Evolutionary conservation across 441 rosid species (phyloP).

Genomic region (Gossypium gossypioides): DNA sequence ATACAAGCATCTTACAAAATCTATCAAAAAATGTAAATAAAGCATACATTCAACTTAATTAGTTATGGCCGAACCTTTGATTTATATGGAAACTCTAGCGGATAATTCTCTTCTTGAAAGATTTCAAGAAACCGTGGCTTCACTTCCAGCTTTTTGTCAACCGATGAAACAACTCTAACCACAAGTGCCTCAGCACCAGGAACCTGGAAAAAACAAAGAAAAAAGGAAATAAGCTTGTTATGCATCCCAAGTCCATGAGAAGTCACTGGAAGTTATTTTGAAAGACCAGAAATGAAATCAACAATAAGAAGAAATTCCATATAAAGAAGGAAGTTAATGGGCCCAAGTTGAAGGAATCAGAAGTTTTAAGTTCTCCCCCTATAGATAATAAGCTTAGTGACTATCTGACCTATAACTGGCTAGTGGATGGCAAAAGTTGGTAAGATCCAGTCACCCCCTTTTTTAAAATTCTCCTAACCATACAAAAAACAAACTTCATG

Average conservation of each 20-base stretch:
- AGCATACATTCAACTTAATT: slow-evolving; percentile 4
- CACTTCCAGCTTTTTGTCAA: slow-evolving; percentile 96
- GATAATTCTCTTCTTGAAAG: slow-evolving; percentile 86
- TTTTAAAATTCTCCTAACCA: neutral
- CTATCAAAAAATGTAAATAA: neutral
- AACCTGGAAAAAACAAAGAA: slow-evolving; percentile 41
- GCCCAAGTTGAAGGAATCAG: neutral
- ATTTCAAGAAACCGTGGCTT: slow-evolving; percentile 89
- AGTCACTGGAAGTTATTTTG: neutral
- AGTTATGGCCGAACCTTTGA: slow-evolving; percentile 57
- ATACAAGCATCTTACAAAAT: neutral
- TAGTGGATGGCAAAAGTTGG: neutral
- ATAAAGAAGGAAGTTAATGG: neutral
- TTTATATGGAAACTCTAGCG: slow-evolving; percentile 84
- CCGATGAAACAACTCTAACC: slow-evolving; percentile 95
- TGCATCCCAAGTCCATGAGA: neutral
- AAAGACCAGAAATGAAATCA: neutral
- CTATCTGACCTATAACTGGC: neutral
- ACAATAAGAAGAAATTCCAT: neutral
- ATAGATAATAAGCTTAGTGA: neutral
- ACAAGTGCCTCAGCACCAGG: slow-evolving; percentile 95
- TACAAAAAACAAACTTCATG: neutral
- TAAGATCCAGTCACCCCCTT: neutral
- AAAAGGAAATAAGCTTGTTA: neutral
- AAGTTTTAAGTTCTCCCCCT: neutral